These are phyloP conservation scores for Knufia petricola DNA, from an alignment of 2,329 filamentous ascomycete species.

Conservation along the genomic window DNA sequence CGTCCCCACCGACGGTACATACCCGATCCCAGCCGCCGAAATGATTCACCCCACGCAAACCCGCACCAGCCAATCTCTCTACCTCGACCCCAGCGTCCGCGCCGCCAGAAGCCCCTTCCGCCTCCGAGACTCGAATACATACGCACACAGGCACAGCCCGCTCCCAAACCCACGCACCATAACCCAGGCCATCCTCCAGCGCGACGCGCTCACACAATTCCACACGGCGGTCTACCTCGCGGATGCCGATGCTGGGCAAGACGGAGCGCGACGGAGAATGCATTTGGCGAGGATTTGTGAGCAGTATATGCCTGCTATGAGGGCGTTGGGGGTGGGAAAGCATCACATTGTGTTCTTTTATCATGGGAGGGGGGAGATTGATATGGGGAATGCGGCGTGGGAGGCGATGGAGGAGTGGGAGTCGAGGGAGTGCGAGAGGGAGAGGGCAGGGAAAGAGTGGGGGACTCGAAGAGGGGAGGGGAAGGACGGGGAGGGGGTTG, in stretches of 20 bases:
- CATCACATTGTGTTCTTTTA: constrained; percentile 9
- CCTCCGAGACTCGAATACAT: too few relatives aligned
- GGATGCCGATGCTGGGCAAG: constrained; percentile 1
- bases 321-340: neutral
- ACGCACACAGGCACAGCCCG: too few relatives aligned
- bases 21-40: neutral
- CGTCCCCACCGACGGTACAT: neutral
- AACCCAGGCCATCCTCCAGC: neutral
- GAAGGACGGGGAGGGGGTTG: neutral
- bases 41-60: neutral
- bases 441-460: neutral
- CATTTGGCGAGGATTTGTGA: neutral
- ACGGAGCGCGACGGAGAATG: neutral
- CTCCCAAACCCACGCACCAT: neutral
- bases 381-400: constrained; percentile 4
- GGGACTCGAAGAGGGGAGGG: neutral
- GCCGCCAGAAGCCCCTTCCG: too few relatives aligned
- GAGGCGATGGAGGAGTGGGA: constrained; percentile 3
- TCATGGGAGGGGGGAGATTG: neutral
- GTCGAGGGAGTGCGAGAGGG: neutral
- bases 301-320: constrained; percentile 3
- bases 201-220: constrained; percentile 3
- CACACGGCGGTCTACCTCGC: constrained; percentile 7
- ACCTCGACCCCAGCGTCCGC: neutral
- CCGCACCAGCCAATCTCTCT: neutral